A percentile compares a stretch with the other conserved stretches of the same genome.
phyloP scores from a whole-genome alignment of 2,329 filamentous ascomycete genomes.

The Beauveria asiatica region DNA sequence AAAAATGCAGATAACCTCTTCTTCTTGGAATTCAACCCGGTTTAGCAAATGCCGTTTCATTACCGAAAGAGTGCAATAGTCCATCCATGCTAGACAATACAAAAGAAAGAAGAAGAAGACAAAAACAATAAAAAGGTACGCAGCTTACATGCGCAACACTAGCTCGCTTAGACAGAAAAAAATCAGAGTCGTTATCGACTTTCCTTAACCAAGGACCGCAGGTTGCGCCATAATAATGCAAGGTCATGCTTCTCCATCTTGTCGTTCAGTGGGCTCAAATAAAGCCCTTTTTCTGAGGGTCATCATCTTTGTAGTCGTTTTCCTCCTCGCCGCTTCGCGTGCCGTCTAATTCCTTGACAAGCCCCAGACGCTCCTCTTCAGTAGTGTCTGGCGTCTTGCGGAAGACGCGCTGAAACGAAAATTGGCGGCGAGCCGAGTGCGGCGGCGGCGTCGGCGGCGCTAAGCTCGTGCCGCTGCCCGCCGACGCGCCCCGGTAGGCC shows the following conservation, averaged over 20 bases:
- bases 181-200: not conserved
- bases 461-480: conserved; percentile 31
- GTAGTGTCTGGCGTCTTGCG: conserved; percentile 43
- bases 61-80: not conserved
- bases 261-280: not conserved
- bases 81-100: not conserved
- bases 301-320: not conserved
- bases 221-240: conserved; percentile 5
- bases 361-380: conserved; percentile 73
- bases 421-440: conserved; percentile 62
- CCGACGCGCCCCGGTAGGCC: conserved; percentile 40
- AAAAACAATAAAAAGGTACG: not conserved
- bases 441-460: conserved; percentile 57
- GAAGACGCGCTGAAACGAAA: conserved; percentile 88
- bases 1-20: not conserved
- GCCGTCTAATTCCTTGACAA: conserved; percentile 65
- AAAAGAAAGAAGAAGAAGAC: not conserved
- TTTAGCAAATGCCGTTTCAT: not conserved
- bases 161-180: not conserved
- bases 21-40: not conserved
- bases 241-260: not conserved
- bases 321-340: conserved; percentile 13
- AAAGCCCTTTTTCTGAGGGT: not conserved
- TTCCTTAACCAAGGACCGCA: not conserved
- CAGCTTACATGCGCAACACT: not conserved